Evolutionary conservation across 306 rosid genomes (phyloP), one percentile per base, ranked within the genome.

Genomic region (Cucurbita pepo): DNA sequence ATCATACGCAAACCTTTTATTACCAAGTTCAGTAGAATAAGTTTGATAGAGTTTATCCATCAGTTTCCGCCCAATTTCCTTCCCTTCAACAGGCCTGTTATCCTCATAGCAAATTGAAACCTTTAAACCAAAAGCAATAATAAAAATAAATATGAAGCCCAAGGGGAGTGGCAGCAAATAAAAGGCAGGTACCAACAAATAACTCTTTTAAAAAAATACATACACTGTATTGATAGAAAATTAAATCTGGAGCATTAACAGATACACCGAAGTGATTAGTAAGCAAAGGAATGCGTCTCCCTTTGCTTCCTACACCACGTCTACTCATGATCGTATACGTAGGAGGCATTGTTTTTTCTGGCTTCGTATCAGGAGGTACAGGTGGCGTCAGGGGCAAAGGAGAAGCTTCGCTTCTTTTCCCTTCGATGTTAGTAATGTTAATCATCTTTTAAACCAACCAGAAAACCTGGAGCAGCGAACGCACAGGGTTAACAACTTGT

Each of bases 151-250:
- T 60, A 69, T 25, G 18, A 50, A 69, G n/a, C 59, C 1, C 41
- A 48, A 36, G 8, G 16, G 57, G 14, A 25, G 7, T 4, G 10
- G 50, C 59, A 9, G 36, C 60, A 71, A 53, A 76, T 25, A 30
- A 16, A 1, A 19, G 22, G 53, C 9, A 79, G 70, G 67, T 5
- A 30, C 75, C 71, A 66, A 69, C 7, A 56, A 19, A 80, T 61
- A 47, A 56, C 34, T 30, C 34, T 30, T 2, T 62, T n/a, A 5
- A 16, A 4, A 72, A 34, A 50, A 63, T 56, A 76, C 96, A 73
- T 89, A 94, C 98, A 81, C 54, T 83, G 70, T 94, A 94, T 82
- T 90, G 98, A 81, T 81, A 90, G 86, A 94, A 94, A 10, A 82
- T 74, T 38, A 96, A 87, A 78, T 94, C 91, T 4, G 86, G 84